Conservation (phyloP, 106 monocot species). For the Gastrodia elata region DNA sequence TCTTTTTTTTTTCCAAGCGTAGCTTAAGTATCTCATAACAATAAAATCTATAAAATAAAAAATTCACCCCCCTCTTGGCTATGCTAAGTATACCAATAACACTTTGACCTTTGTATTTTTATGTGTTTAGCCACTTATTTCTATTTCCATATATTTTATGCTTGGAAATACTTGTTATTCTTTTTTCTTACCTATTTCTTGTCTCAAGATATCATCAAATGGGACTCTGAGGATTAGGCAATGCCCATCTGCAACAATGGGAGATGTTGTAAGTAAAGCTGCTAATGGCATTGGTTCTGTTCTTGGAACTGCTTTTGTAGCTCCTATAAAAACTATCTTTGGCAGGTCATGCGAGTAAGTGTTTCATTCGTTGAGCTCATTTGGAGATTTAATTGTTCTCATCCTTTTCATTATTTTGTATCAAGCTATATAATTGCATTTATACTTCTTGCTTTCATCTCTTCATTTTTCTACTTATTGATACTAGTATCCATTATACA, state of each 20-base stretch:
- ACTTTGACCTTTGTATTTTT: no score
- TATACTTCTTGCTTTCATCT: background rate
- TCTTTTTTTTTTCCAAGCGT: no score
- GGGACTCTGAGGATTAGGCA: background rate
- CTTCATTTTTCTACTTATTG: background rate
- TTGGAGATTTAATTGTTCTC: background rate
- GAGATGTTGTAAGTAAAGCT: conserved; percentile 36
- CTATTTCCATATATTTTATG: background rate
- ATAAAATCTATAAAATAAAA: no score
- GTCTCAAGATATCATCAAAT: background rate
- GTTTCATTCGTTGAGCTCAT: background rate
- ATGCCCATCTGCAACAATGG: conserved; percentile 19
- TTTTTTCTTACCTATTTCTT: background rate
- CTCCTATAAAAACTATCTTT: conserved; percentile 53
- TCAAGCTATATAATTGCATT: background rate
- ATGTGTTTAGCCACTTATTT: no score
- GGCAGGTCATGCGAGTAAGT: conserved; percentile 56
- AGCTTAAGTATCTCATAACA: no score
- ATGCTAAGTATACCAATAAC: no score
- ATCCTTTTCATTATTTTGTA: background rate
- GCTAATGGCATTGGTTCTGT: conserved; percentile 30
- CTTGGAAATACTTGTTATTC: background rate
- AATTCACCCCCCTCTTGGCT: no score
- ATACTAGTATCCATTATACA: no score
- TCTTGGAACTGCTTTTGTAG: conserved; percentile 39